Evolutionary conservation across 306 rosid species (phyloP).

Genomic region (Acacia crassicarpa): DNA sequence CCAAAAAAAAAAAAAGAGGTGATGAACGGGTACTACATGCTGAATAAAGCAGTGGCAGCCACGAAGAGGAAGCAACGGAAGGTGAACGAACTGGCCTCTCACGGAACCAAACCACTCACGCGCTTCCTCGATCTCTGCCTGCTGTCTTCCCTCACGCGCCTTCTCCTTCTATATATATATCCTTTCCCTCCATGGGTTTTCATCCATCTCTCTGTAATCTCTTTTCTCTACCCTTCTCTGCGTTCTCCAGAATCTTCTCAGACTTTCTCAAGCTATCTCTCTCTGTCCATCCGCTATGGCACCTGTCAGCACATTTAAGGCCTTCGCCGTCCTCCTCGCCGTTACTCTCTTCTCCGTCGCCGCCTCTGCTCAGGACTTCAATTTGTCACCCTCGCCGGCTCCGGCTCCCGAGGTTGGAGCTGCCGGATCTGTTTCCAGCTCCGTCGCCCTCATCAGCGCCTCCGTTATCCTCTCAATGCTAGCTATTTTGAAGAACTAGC

Average conservation of each 20-base stretch:
- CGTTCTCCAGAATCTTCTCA: background rate
- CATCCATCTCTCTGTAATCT: background rate
- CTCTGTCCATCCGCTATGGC: conserved; percentile 32
- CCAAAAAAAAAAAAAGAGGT: too few relatives aligned
- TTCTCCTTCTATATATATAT: background rate
- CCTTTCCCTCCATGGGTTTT: background rate
- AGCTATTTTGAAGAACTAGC: conserved; percentile 10
- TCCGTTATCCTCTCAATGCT: conserved; percentile 25
- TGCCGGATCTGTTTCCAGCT: conserved; percentile 20
- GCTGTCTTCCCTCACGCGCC: too few relatives aligned
- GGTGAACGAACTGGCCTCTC: too few relatives aligned
- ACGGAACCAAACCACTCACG: too few relatives aligned
- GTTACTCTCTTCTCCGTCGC: conserved; percentile 13
- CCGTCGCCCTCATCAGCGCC: conserved; percentile 30
- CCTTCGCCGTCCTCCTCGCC: background rate
- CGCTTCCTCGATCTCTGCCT: too few relatives aligned
- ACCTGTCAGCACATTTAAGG: conserved; percentile 19
- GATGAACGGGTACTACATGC: too few relatives aligned
- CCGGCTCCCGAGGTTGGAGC: conserved; percentile 36
- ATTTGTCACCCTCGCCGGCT: background rate
- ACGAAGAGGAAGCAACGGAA: too few relatives aligned
- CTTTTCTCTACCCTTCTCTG: background rate
- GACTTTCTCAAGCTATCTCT: background rate
- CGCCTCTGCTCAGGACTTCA: conserved; percentile 36
- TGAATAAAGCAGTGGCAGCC: too few relatives aligned